Conservation (phyloP, 169 alveolate species). For the Plasmodium adleri region DNA sequence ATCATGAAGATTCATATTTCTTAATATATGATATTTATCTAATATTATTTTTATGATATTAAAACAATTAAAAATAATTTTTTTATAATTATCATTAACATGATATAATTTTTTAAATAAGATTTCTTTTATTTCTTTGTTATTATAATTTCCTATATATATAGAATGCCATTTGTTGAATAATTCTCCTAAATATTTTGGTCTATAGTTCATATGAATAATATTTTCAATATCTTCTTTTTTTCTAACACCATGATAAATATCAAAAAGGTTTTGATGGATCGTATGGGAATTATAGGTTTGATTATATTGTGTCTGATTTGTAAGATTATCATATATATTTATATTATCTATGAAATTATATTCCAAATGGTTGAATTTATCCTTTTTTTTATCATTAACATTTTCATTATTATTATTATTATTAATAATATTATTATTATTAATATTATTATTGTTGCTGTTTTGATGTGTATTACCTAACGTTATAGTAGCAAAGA, state of each 20-base stretch:
- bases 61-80: constrained; percentile 25
- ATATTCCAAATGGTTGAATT: too few relatives aligned
- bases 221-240: constrained; percentile 14
- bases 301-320: too few relatives aligned
- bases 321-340: too few relatives aligned
- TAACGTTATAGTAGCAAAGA: constrained; percentile 77
- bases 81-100: constrained; percentile 38
- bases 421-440: not conserved
- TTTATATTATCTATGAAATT: too few relatives aligned
- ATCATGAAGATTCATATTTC: constrained; percentile 76
- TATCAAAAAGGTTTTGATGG: too few relatives aligned
- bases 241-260: not conserved
- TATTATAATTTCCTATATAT: constrained; percentile 21
- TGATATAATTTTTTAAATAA: constrained; percentile 20
- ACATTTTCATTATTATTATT: not conserved
- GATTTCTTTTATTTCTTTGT: constrained; percentile 59
- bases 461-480: not conserved
- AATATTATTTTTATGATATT: constrained; percentile 13
- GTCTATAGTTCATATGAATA: constrained; percentile 31
- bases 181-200: constrained; percentile 14
- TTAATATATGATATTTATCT: constrained; percentile 55
- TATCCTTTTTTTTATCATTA: not conserved
- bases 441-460: not conserved
- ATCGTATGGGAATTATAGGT: too few relatives aligned
- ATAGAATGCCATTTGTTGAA: constrained; percentile 70